Conservation (phyloP, 2,329 filamentous ascomycete species). For the Cadophora malorum region DNA sequence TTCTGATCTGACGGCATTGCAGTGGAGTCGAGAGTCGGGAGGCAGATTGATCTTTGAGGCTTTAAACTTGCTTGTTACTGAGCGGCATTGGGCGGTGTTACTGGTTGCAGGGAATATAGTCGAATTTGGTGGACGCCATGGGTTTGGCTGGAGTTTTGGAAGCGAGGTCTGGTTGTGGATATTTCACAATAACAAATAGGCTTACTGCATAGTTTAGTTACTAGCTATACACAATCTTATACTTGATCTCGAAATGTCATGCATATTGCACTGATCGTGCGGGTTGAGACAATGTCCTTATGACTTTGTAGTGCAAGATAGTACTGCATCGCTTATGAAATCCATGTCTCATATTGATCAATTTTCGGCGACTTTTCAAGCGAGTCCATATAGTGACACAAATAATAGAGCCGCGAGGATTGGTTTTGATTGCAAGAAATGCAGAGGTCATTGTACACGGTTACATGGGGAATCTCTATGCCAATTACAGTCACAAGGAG, state of each 20-base stretch:
- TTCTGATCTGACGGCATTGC: background rate
- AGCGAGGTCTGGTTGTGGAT: background rate
- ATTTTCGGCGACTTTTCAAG: constrained; percentile 1
- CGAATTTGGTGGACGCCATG: background rate
- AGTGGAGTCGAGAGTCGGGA: constrained; percentile 2
- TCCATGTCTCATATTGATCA: background rate
- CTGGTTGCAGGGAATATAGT: background rate
- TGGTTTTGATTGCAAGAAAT: constrained; percentile 10
- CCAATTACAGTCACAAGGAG: constrained; percentile 27
- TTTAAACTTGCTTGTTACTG: background rate
- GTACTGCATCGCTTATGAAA: background rate
- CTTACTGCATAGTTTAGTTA: constrained; percentile 12
- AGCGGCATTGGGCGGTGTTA: constrained; percentile 18
- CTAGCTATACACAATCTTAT: background rate
- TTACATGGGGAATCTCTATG: constrained; percentile 40
- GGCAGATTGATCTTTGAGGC: background rate
- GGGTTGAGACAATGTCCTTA: no score
- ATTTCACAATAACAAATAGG: constrained; percentile 1
- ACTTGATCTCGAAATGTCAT: background rate
- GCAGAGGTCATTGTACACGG: constrained; percentile 25
- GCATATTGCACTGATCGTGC: no score
- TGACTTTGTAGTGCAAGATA: no score
- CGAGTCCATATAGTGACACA: background rate
- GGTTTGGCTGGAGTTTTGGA: background rate
- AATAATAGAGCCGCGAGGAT: constrained; percentile 7